A percentile compares a stretch with the other conserved stretches of the same genome.
phyloP scores from a whole-genome alignment of 2,329 filamentous ascomycete species.

The Aspergillus sp. region DNA sequence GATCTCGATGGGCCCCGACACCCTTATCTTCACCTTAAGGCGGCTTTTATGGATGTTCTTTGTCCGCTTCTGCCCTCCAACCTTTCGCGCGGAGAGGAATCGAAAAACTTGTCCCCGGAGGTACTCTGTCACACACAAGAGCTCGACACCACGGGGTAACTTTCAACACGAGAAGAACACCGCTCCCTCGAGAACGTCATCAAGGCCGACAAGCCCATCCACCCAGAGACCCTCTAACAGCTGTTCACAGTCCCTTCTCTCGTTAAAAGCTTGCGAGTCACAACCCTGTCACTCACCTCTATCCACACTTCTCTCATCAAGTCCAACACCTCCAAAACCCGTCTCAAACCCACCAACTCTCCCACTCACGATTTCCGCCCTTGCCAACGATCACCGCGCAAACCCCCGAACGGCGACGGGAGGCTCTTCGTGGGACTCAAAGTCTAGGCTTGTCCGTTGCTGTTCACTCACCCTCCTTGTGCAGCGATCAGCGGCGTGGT shows the following conservation, averaged over 20 bases:
- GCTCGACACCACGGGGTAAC: conserved; percentile 32
- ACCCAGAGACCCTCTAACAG: conserved; percentile 9
- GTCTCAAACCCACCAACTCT: background rate
- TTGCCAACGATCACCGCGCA: background rate
- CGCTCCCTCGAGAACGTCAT: background rate
- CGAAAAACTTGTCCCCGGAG: conserved; percentile 93
- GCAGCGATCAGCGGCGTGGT: background rate
- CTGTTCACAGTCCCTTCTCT: background rate
- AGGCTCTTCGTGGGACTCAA: conserved; percentile 21
- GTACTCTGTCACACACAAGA: conserved; percentile 80
- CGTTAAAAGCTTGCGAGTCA: conserved; percentile 15
- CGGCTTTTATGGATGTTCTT: conserved; percentile 97
- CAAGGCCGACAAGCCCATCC: background rate
- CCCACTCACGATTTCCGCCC: background rate
- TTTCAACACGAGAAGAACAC: background rate
- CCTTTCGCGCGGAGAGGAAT: conserved; percentile 68
- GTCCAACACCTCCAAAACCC: background rate
- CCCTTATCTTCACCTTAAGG: conserved; percentile 42
- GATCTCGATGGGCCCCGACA: conserved; percentile 61
- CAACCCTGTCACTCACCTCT: background rate
- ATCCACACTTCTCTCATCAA: background rate
- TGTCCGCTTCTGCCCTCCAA: conserved; percentile 77
- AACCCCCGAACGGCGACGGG: conserved; percentile 6
- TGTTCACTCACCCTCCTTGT: conserved; percentile 1
- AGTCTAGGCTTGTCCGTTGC: conserved; percentile 22